Evolutionary conservation across 2,329 filamentous ascomycete genomes (phyloP), one percentile per base, ranked within the genome.

Genomic region (Venturia asperata): DNA sequence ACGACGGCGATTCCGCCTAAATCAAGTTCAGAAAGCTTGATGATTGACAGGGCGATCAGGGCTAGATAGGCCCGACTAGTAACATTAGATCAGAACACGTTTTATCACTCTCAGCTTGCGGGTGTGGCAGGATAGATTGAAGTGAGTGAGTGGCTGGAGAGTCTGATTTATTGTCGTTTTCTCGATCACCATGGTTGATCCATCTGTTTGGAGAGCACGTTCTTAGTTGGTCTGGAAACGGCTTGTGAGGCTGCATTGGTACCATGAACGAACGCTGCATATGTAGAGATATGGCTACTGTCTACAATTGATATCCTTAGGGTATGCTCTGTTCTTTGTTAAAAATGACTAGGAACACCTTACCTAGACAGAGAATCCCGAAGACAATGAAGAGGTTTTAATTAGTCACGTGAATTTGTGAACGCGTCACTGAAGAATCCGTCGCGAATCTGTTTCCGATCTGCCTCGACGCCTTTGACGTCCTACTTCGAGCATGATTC

Each of bases 401-500:
- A 17, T 15, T 15, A 2, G 19, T 58, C 52, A 58, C 52, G 30
- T 58, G 52, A 58, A 2, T 2, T 19, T 5, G 52, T 13, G 52
- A 9, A 56, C 3, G 37, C 52, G 52, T 58, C 52, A 58, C 39
- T 58, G 52, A 58, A 37, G 52, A 52, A 52, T 27, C 11, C 47
- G 17, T 52, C 47, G 21, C 27, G 21, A 17, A 27, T 27, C n/a
- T 10, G 21, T 10, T 39, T 15, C n/a, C 7, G 3, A n/a, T n/a
- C n/a, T n/a, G n/a, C n/a, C n/a, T n/a, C n/a, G n/a, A n/a, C n/a
- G n/a, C n/a, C n/a, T n/a, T n/a, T n/a, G 5, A 58, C 30, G 9
- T 4, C 19, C 30, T n/a, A 9, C 30, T 7, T n/a, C 19, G 52
- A 37, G 19, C 30, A 58, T 58, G 52, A 58, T 58, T 19, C 52